These are phyloP conservation scores for Chaetomium fimeti DNA, from an alignment of 495 filamentous ascomycete genomes.

Conservation along the genomic window DNA sequence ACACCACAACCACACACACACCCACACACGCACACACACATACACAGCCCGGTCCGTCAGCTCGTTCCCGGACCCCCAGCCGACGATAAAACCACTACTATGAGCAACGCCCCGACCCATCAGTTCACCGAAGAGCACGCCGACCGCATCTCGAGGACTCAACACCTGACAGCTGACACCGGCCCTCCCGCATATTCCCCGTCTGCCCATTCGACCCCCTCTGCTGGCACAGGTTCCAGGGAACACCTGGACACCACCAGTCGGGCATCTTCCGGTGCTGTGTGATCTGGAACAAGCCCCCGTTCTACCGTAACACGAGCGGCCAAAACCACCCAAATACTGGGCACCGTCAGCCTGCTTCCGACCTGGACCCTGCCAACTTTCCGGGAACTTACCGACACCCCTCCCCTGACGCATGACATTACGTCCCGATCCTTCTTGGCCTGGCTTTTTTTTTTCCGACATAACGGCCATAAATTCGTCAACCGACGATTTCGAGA, in stretches of 20 bases:
- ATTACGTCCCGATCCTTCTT: not conserved
- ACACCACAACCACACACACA: too few species aligned
- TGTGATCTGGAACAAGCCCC: not conserved
- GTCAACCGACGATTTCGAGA: not conserved
- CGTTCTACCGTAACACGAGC: conserved; percentile 1
- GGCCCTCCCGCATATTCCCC: not conserved
- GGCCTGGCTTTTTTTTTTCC: not conserved
- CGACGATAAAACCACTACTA: conserved; percentile 8
- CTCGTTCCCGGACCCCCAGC: not conserved
- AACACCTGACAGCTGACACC: not conserved
- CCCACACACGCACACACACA: too few species aligned
- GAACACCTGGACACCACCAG: not conserved
- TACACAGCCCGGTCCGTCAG: not conserved
- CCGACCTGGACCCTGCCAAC: not conserved
- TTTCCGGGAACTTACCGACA: not conserved
- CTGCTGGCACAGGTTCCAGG: not conserved
- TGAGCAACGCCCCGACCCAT: conserved; percentile 10
- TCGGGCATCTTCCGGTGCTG: not conserved
- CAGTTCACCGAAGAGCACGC: not conserved
- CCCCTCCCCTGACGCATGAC: not conserved
- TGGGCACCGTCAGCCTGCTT: not conserved
- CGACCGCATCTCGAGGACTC: not conserved
- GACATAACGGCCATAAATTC: not conserved
- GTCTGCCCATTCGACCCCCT: not conserved
- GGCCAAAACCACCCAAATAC: not conserved